Evolutionary conservation across 148 eudicot genomes (phyloP), one percentile per base, ranked within the genome.

Genomic region (Spergularia marina): DNA sequence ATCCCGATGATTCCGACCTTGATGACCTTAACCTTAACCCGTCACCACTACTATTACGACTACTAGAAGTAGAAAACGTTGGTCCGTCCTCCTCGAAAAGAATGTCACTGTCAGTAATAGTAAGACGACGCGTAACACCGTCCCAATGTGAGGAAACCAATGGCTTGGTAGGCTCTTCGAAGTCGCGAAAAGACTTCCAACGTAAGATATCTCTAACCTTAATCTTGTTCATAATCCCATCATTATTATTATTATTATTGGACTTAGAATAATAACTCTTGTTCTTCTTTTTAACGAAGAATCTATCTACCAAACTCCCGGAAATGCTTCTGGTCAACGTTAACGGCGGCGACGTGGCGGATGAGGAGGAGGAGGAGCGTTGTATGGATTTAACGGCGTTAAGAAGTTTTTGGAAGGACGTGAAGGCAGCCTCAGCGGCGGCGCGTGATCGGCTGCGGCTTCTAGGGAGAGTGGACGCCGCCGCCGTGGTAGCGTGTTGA

Each of bases 181-280:
- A 41, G 59, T 88, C 89, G 7, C 87, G 82, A 40, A 82, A 89
- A 61, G 96, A 91, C 75, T 52, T 86, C 92, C 89, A 91, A 76
- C 89, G 82, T 66, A 91, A 70, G 57, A 91, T 91, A 64, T 91
- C 96, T 81, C 82, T 89, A 30, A 91, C 89, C 65, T 75, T 84
- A 16, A 85, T 78, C 30, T 51, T 74, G 14, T 34, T 72, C 40
- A 34, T 73, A 67, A 30, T 54, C 69, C 54, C 59, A 7, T 9
- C 12, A 63, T 56, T 4, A 30, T 21, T 47, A 12, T 4, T 49
- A 2, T 56, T 4, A 30, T 21, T 47, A 12, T 4, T 49, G 1
- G 40, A 34, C 14, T 39, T 44, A 9, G 49, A 44, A 6, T 44
- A 6, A 44, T 5, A 9, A 44, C 49, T 9, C 49, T 9, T 44